Conservation (phyloP, 2,329 filamentous ascomycete species). For the Huntiella omanensis region DNA sequence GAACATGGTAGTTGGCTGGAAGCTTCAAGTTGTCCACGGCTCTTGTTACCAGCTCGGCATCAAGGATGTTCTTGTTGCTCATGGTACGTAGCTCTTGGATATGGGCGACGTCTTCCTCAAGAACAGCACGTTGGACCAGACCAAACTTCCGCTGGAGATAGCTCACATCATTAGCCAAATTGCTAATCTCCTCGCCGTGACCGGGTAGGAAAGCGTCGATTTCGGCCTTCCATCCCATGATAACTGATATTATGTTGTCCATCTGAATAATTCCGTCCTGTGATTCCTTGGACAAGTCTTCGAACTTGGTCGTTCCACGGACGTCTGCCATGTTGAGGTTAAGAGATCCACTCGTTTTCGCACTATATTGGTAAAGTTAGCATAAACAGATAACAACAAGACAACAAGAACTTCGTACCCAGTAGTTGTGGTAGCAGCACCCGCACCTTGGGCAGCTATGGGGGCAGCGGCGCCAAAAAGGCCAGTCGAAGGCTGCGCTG, state of each 20-base stretch:
- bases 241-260: slow-evolving; percentile 62
- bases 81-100: slow-evolving; percentile 43
- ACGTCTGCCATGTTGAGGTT: slow-evolving; percentile 64
- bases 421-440: slow-evolving; percentile 1
- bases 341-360: slow-evolving; percentile 37
- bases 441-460: slow-evolving; percentile 3
- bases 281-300: slow-evolving; percentile 67
- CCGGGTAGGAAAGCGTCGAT: slow-evolving; percentile 49
- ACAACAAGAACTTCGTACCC: not conserved
- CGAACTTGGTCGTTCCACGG: slow-evolving; percentile 75
- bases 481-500: slow-evolving; percentile 9
- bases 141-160: slow-evolving; percentile 32
- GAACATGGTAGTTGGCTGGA: slow-evolving; percentile 37
- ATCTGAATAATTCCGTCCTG: slow-evolving; percentile 61
- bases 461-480: not conserved
- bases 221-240: slow-evolving; percentile 61
- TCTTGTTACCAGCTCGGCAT: slow-evolving; percentile 53
- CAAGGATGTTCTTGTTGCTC: slow-evolving; percentile 43
- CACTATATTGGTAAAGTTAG: slow-evolving; percentile 4
- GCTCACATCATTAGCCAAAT: slow-evolving; percentile 27
- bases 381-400: not conserved
- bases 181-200: slow-evolving; percentile 29
- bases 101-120: slow-evolving; percentile 39
- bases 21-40: slow-evolving; percentile 58
- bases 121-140: slow-evolving; percentile 23